These are phyloP conservation scores for Colletotrichum sp. DNA, from an alignment of 2,329 filamentous ascomycete genomes.

Conservation along the genomic window DNA sequence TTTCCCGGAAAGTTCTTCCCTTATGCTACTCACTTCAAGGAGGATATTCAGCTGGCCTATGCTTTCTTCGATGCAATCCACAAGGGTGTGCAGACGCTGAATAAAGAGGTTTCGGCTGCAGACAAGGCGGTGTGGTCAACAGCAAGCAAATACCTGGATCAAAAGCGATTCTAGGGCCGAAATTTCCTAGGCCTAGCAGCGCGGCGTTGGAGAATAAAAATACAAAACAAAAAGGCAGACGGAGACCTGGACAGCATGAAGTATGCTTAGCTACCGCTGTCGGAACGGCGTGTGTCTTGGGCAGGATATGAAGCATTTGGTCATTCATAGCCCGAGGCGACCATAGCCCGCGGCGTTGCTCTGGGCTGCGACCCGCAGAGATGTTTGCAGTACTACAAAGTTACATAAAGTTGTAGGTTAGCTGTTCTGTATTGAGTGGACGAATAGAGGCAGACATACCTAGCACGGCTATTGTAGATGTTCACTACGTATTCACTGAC, in stretches of 20 bases:
- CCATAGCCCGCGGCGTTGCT: background rate
- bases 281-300: background rate
- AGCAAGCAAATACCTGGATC: conserved; percentile 58
- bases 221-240: conserved; percentile 11
- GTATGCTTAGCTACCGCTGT: background rate
- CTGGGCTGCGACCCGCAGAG: background rate
- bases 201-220: conserved; percentile 22
- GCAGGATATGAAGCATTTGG: conserved; percentile 15
- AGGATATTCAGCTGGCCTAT: conserved; percentile 63
- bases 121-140: conserved; percentile 60
- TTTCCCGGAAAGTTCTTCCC: conserved; percentile 64
- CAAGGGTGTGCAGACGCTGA: conserved; percentile 60
- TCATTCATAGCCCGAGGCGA: conserved; percentile 1
- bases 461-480: background rate
- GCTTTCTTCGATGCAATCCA: conserved; percentile 64
- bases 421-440: conserved; percentile 3
- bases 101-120: conserved; percentile 47
- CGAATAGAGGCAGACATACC: conserved; percentile 7
- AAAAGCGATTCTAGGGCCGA: conserved; percentile 40
- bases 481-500: background rate
- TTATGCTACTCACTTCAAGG: conserved; percentile 60
- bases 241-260: conserved; percentile 8
- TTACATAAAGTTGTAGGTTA: conserved; percentile 15
- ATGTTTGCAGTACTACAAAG: conserved; percentile 11
- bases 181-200: conserved; percentile 9